Evolutionary conservation across 2,329 filamentous ascomycete species (phyloP).

Genomic region (Fusarium longipes): DNA sequence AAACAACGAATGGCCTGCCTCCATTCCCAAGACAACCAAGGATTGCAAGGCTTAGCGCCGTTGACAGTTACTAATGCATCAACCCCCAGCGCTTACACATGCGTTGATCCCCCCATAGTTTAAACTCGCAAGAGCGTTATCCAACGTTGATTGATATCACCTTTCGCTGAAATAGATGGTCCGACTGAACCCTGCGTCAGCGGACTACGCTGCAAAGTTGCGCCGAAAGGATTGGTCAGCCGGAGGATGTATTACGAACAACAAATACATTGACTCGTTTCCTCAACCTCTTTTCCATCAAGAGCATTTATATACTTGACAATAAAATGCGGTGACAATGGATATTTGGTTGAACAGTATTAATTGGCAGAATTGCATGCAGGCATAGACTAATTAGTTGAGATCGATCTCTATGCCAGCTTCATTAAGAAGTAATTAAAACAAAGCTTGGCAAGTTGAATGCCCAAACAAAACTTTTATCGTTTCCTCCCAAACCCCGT

Average conservation of each 20-base stretch:
- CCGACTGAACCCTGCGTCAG: background rate
- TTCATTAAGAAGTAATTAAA: background rate
- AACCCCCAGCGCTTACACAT: background rate
- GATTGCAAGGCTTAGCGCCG: constrained; percentile 7
- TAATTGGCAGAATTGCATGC: background rate
- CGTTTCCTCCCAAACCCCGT: background rate
- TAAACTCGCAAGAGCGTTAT: constrained; percentile 7
- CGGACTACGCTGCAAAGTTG: constrained; percentile 9
- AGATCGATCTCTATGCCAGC: background rate
- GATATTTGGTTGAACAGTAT: background rate
- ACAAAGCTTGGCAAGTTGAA: constrained; percentile 17
- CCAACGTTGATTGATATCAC: constrained; percentile 9
- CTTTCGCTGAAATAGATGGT: background rate
- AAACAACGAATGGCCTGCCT: background rate
- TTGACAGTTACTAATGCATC: constrained; percentile 8
- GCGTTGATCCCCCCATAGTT: background rate
- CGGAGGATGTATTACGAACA: no score
- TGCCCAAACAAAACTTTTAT: constrained; percentile 16
- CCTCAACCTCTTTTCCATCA: background rate
- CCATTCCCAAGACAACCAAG: background rate
- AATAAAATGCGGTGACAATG: background rate
- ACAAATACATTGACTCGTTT: background rate
- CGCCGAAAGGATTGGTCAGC: constrained; percentile 19
- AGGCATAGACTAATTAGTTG: background rate
- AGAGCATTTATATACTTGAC: no score